phyloP scores from a whole-genome alignment of 2,329 filamentous ascomycete species.

The Corynespora cassiicola region DNA sequence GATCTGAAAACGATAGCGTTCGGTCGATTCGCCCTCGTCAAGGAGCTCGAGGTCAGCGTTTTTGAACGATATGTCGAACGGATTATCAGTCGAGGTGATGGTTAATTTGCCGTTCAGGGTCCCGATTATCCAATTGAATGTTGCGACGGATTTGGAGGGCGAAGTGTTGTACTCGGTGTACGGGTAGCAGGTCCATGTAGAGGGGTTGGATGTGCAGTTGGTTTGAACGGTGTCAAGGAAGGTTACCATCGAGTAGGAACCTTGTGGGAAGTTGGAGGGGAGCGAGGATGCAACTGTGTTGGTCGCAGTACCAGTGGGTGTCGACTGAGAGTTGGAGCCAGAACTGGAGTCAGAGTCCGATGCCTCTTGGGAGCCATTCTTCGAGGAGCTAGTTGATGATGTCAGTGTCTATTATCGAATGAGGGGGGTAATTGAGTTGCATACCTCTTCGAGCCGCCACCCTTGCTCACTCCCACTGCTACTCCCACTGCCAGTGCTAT shows the following conservation, averaged over 20 bases:
- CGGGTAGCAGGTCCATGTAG: slow-evolving; percentile 69
- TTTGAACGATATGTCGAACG: slow-evolving; percentile 63
- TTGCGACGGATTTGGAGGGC: slow-evolving; percentile 51
- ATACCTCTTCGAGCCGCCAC: slow-evolving; percentile 30
- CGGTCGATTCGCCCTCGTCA: slow-evolving; percentile 55
- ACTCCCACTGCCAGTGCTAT: slow-evolving; percentile 47
- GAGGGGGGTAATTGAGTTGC: not conserved
- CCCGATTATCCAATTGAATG: slow-evolving; percentile 68
- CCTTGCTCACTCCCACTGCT: slow-evolving; percentile 51
- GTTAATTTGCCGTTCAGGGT: slow-evolving; percentile 50
- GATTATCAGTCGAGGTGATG: slow-evolving; percentile 65
- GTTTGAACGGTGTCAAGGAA: slow-evolving; percentile 61
- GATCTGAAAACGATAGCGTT: slow-evolving; percentile 66
- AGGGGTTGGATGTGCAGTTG: slow-evolving; percentile 64
- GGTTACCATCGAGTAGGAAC: slow-evolving; percentile 67
- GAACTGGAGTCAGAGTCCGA: too few relatives aligned
- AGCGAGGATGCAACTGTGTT: slow-evolving; percentile 23
- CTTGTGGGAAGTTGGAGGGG: slow-evolving; percentile 62
- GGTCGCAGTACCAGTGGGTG: too few relatives aligned
- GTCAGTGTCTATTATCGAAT: not conserved
- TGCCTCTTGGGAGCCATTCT: too few relatives aligned
- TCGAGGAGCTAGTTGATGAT: too few relatives aligned
- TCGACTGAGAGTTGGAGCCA: too few relatives aligned
- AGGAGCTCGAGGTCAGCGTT: slow-evolving; percentile 59
- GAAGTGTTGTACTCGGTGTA: slow-evolving; percentile 57